phyloP scores from a whole-genome alignment of 108 stramenopile genomes.

The Nitzschia sp. region DNA sequence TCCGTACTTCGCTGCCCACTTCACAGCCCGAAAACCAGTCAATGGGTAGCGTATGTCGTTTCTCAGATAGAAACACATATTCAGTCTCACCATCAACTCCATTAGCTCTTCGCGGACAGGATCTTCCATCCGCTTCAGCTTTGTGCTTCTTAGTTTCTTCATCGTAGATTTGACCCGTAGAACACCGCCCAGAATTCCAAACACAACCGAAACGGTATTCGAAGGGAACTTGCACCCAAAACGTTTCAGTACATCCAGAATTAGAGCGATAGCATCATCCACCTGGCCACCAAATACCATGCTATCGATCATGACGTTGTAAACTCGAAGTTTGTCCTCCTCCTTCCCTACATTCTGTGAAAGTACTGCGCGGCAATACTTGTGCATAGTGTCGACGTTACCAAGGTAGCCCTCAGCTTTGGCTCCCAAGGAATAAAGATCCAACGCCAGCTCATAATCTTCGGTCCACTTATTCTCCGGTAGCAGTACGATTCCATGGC shows the following conservation, averaged over 20 bases:
- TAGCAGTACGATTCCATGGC: constrained; percentile 13
- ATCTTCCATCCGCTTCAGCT: background rate
- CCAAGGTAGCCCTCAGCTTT: constrained; percentile 22
- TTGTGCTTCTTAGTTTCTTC: background rate
- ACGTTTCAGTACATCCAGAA: constrained; percentile 2
- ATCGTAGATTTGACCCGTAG: background rate
- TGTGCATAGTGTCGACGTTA: constrained; percentile 16
- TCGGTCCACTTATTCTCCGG: constrained; percentile 7
- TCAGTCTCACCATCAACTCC: constrained; percentile 6
- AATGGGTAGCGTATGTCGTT: constrained; percentile 1
- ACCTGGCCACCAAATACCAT: background rate
- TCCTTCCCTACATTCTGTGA: background rate
- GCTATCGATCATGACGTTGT: background rate
- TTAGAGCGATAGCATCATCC: background rate
- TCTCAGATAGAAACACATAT: background rate
- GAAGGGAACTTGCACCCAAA: background rate
- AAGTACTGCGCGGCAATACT: background rate
- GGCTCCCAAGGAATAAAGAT: constrained; percentile 18
- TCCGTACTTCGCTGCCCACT: constrained; percentile 7
- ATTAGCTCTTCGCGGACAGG: background rate
- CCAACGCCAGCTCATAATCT: constrained; percentile 8
- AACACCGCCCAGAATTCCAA: background rate
- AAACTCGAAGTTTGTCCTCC: background rate
- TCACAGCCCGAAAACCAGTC: background rate
- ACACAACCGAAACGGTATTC: background rate